Evolutionary conservation across 257 asterid species (phyloP).

Genomic region (Cruciata laevipes): DNA sequence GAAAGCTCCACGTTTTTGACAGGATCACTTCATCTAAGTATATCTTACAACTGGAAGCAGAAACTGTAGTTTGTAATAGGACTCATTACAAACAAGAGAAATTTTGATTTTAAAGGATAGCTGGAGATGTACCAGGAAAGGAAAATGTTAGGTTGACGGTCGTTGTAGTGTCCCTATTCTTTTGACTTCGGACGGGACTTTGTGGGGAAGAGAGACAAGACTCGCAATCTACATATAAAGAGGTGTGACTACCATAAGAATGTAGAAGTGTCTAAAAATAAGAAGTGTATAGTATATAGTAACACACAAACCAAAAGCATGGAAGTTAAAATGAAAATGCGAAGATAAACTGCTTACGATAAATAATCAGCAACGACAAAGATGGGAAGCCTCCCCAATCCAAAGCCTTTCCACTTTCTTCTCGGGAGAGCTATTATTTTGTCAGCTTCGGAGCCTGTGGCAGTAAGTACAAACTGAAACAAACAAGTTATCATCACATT

Average conservation of each 20-base stretch:
- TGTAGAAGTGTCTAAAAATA: not conserved
- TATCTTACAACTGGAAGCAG: constrained; percentile 3
- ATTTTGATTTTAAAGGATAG: not conserved
- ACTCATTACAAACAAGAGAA: not conserved
- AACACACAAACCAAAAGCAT: not conserved
- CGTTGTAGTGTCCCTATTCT: constrained; percentile 26
- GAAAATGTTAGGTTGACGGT: constrained; percentile 2
- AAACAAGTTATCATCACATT: constrained; percentile 14
- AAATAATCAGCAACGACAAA: constrained; percentile 64
- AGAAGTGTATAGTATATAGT: too few species aligned
- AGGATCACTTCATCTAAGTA: not conserved
- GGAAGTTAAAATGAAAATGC: not conserved
- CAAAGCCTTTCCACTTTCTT: constrained; percentile 71
- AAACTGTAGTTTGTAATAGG: not conserved
- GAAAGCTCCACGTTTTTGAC: not conserved
- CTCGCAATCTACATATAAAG: constrained; percentile 40
- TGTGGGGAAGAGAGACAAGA: constrained; percentile 44
- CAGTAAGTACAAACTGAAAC: constrained; percentile 80
- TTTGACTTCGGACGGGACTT: constrained; percentile 24
- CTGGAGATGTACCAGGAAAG: not conserved
- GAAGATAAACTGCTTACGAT: constrained; percentile 52
- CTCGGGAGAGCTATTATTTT: constrained; percentile 57
- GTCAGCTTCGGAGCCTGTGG: constrained; percentile 89
- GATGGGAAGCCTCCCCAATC: constrained; percentile 83
- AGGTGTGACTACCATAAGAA: not conserved